Conservation (phyloP, 1,139 yeast genomes). For the Nakaseomyces nivariensis region DNA sequence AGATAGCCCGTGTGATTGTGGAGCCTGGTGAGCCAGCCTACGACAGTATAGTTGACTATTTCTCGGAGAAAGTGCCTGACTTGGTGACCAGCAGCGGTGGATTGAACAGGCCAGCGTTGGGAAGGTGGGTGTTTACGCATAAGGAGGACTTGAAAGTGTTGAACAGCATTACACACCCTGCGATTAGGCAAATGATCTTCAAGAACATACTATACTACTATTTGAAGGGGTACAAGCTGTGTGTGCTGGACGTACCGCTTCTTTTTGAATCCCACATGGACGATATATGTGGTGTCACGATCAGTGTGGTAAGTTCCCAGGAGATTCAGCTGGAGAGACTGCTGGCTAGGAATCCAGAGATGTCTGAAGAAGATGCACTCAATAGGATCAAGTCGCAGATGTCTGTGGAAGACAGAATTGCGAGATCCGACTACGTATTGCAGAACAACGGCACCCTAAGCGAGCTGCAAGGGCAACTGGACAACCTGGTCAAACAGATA, state of each 20-base stretch:
- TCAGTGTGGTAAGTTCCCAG: constrained; percentile 54
- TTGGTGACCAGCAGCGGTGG: constrained; percentile 43
- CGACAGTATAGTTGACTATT: constrained; percentile 49
- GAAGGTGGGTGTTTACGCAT: constrained; percentile 68
- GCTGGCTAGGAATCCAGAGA: constrained; percentile 53
- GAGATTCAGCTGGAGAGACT: constrained; percentile 56
- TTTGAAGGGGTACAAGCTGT: constrained; percentile 40
- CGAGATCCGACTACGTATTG: constrained; percentile 55
- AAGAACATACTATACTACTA: constrained; percentile 52
- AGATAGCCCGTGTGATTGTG: constrained; percentile 77
- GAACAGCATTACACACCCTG: constrained; percentile 83
- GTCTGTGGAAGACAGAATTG: constrained; percentile 48
- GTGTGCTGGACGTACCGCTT: constrained; percentile 81
- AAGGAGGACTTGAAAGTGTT: constrained; percentile 43
- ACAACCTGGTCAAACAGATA: constrained; percentile 35
- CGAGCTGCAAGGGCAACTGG: constrained; percentile 41
- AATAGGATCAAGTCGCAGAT: constrained; percentile 73
- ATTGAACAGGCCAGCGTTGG: constrained; percentile 65
- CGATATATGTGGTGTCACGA: constrained; percentile 56
- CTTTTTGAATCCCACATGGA: constrained; percentile 74
- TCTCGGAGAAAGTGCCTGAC: constrained; percentile 45
- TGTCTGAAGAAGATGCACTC: constrained; percentile 56
- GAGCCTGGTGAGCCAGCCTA: constrained; percentile 71
- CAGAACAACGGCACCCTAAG: constrained; percentile 50
- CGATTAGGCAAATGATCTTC: constrained; percentile 61